Conservation (phyloP, 2,329 filamentous ascomycete genomes). For the Ambrosiella cleistominuta region DNA sequence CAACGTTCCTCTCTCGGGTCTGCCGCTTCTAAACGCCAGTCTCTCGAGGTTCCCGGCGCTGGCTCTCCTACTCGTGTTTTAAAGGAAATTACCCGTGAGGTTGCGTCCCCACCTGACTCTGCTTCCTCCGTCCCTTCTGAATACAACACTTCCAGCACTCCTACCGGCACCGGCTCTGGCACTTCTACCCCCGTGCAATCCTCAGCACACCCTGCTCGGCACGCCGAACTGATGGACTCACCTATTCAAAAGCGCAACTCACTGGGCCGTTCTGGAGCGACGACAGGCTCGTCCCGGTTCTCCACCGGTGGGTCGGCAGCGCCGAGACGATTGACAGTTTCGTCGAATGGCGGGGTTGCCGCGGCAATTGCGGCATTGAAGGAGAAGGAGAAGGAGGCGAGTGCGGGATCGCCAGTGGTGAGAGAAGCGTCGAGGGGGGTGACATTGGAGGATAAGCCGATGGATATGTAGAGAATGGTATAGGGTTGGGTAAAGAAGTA, state of each 20-base stretch:
- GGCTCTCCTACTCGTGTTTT: constrained; percentile 11
- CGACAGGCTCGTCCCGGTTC: constrained; percentile 22
- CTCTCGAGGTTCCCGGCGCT: constrained; percentile 62
- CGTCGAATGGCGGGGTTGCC: constrained; percentile 16
- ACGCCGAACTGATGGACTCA: constrained; percentile 16
- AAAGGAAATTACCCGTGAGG: constrained; percentile 17
- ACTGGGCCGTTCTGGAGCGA: constrained; percentile 31
- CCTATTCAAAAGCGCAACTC: constrained; percentile 47
- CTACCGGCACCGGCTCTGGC: background rate
- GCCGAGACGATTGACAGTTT: constrained; percentile 21
- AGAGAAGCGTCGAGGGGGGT: constrained; percentile 22
- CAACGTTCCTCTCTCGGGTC: constrained; percentile 34
- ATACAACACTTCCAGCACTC: background rate
- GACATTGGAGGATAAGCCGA: constrained; percentile 34
- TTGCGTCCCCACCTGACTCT: constrained; percentile 5
- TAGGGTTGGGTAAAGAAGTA: background rate
- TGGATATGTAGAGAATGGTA: constrained; percentile 27
- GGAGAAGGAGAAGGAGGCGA: constrained; percentile 10
- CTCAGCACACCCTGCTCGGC: constrained; percentile 7
- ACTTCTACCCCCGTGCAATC: background rate
- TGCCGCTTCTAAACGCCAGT: constrained; percentile 41
- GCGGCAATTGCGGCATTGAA: constrained; percentile 12
- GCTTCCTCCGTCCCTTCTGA: constrained; percentile 1
- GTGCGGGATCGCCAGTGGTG: background rate
- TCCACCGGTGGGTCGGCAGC: constrained; percentile 25